A percentile compares a stretch with the other conserved stretches of the same genome.
Conservation (phyloP, 176 grass and related monocot species). For the Rhynchospora pubera region DNA sequence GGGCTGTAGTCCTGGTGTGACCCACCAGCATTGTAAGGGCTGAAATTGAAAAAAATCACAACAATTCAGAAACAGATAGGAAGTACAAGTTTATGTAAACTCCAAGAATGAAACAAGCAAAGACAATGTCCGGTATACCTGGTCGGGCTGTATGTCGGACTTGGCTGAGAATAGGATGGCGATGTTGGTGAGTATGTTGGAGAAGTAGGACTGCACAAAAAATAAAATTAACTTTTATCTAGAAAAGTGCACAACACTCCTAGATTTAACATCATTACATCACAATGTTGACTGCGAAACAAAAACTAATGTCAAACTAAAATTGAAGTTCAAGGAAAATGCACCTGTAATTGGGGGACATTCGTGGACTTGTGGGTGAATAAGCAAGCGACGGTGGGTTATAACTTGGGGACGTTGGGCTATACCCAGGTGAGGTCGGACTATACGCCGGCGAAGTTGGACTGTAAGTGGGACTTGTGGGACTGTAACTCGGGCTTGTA, state of each 20-base stretch:
- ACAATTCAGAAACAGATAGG: neutral
- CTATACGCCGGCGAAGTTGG: conserved; percentile 18
- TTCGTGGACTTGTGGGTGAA: conserved; percentile 5
- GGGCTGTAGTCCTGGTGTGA: conserved; percentile 80
- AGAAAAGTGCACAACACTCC: neutral
- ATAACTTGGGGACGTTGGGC: conserved; percentile 9
- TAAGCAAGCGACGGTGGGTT: conserved; percentile 20
- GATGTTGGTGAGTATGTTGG: conserved; percentile 83
- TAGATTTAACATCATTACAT: neutral
- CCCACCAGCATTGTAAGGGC: conserved; percentile 57
- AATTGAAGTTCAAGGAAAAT: neutral
- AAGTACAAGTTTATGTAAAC: neutral
- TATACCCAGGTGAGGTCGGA: conserved; percentile 20
- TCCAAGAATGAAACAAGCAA: neutral
- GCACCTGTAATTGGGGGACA: conserved; percentile 24
- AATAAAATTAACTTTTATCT: neutral
- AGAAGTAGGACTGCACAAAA: conserved; percentile 59
- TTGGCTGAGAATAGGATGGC: conserved; percentile 71
- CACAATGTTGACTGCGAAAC: neutral
- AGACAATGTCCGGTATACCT: conserved; percentile 26
- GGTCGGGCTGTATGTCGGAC: conserved; percentile 79
- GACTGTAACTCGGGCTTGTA: conserved; percentile 12
- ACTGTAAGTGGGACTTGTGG: conserved; percentile 14
- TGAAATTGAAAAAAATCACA: conserved; percentile 16
- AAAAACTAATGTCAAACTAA: neutral